Conservation (phyloP, 2,329 filamentous ascomycete species). For the Beauveria caledonica region DNA sequence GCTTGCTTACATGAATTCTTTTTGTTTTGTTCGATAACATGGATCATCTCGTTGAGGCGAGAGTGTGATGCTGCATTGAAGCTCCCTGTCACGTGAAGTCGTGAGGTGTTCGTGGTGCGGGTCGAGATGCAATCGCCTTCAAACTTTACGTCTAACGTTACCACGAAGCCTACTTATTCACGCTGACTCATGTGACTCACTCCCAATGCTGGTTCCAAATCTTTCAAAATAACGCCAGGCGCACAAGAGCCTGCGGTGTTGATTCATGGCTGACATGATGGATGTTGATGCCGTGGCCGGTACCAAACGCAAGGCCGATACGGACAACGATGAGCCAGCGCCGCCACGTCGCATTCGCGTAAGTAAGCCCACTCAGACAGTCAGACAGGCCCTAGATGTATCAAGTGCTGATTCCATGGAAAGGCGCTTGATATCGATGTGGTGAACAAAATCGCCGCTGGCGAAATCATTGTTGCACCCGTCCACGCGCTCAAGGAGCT, state of each 20-base stretch:
- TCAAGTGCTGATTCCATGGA: neutral
- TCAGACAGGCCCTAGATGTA: neutral
- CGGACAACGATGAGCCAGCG: slow-evolving; percentile 27
- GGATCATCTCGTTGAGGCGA: neutral
- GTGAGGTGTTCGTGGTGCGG: slow-evolving; percentile 6
- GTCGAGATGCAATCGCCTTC: neutral
- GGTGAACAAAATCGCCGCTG: slow-evolving; percentile 96
- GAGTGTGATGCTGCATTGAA: neutral
- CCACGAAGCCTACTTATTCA: neutral
- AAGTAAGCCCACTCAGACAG: slow-evolving; percentile 16
- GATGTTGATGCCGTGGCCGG: slow-evolving; percentile 36
- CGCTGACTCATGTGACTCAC: neutral
- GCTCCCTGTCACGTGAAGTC: slow-evolving; percentile 9
- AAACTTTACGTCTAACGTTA: neutral
- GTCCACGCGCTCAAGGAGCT: slow-evolving; percentile 94
- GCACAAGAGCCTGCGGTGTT: neutral
- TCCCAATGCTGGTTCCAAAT: neutral
- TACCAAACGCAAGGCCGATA: slow-evolving; percentile 42
- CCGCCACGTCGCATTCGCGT: slow-evolving; percentile 43
- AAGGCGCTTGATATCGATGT: slow-evolving; percentile 85
- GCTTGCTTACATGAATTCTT: neutral
- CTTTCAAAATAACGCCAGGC: neutral
- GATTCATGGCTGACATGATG: slow-evolving; percentile 32
- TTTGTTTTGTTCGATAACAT: neutral
- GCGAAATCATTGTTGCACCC: slow-evolving; percentile 95